A percentile compares a stretch with the other conserved stretches of the same genome.
These are phyloP conservation scores for Monosporascus sp. DNA, from an alignment of 2,329 filamentous ascomycete species.

Conservation along the genomic window DNA sequence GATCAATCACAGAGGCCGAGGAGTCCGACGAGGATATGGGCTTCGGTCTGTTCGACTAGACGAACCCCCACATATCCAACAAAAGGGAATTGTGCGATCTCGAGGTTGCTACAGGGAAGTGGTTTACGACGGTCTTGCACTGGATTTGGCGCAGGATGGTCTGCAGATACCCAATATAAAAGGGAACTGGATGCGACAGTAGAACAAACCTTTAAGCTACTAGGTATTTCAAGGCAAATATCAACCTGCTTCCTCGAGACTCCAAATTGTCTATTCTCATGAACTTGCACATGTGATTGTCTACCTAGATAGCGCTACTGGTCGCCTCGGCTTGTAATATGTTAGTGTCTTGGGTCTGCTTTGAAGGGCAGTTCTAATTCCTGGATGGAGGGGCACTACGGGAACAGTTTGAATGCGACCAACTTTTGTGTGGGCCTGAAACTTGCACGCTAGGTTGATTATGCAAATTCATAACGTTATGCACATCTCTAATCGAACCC, in stretches of 20 bases:
- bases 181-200: constrained; percentile 8
- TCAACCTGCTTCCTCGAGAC: constrained; percentile 18
- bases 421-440: too few species aligned
- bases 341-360: too few species aligned
- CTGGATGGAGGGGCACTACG: too few species aligned
- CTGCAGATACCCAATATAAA: constrained; percentile 18
- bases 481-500: too few species aligned
- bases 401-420: too few species aligned
- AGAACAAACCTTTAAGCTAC: constrained; percentile 4
- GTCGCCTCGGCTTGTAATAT: too few species aligned
- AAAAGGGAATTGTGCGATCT: constrained; percentile 19
- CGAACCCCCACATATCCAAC: constrained; percentile 20
- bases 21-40: constrained; percentile 73
- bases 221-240: constrained; percentile 20
- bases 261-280: too few species aligned
- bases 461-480: too few species aligned
- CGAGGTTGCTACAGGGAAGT: constrained; percentile 21
- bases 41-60: constrained; percentile 72
- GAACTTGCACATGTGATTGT: too few species aligned
- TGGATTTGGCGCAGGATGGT: constrained; percentile 23
- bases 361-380: too few species aligned
- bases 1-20: constrained; percentile 47
- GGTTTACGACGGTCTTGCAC: constrained; percentile 21
- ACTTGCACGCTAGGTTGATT: too few species aligned
- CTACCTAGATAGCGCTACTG: too few species aligned